Percentiles rank a stretch among this genome's conserved stretches.
Conservation (phyloP, 75 land plant genomes). For the Larix kaempferi region DNA sequence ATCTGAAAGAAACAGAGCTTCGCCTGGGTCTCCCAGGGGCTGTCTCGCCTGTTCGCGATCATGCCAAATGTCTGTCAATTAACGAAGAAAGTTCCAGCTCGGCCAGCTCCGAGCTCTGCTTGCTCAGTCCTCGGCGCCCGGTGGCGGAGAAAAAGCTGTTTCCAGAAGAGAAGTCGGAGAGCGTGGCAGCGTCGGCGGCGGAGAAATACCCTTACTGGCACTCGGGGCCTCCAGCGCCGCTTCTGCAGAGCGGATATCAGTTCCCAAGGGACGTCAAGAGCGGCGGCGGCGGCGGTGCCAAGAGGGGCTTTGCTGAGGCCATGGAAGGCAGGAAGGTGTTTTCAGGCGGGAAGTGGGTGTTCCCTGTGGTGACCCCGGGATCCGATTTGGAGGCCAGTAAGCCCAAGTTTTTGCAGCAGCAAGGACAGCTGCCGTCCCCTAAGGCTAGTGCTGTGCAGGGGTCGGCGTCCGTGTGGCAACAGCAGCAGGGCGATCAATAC, state of each 20-base stretch:
- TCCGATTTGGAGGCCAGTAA: background rate
- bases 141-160: slow-evolving; percentile 44
- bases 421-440: background rate
- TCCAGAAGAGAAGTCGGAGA: slow-evolving; percentile 25
- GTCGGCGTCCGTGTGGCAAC: background rate
- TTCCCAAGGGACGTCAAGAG: background rate
- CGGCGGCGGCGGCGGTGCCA: slow-evolving; percentile 22
- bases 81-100: background rate
- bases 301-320: slow-evolving; percentile 56
- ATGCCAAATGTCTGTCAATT: background rate
- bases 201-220: background rate
- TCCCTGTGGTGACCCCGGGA: slow-evolving; percentile 20
- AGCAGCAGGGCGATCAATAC: background rate
- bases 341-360: slow-evolving; percentile 29
- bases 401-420: background rate
- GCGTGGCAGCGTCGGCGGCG: background rate
- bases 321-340: slow-evolving; percentile 31
- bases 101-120: slow-evolving; percentile 17
- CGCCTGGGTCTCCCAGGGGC: slow-evolving; percentile 68
- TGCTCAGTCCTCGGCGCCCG: slow-evolving; percentile 21
- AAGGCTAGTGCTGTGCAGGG: background rate
- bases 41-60: slow-evolving; percentile 43
- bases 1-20: slow-evolving; percentile 58
- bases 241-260: slow-evolving; percentile 8
- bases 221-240: slow-evolving; percentile 8